Evolutionary conservation across 2,329 filamentous ascomycete genomes (phyloP), one percentile per base, ranked within the genome.

Genomic region (Reticulascus tulasneorum): DNA sequence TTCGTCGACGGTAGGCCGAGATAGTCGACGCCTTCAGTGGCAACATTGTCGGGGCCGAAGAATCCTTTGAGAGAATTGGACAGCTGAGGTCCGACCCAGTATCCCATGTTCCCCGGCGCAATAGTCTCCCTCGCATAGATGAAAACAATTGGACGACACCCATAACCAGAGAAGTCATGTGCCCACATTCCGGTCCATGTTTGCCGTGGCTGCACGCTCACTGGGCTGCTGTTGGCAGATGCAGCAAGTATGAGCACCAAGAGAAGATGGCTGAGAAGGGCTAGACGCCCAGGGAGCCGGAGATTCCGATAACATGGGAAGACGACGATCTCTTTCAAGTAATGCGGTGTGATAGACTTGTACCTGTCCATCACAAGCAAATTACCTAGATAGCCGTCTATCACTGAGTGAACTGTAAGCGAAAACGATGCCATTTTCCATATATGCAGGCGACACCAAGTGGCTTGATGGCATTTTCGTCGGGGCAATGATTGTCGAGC

Each of bases 91-190:
- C 49, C 49, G 22, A 47, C 43, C 13, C 21, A 33, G 10, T 19
- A 24, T 20, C 47, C 47, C 51, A 66, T 53, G 47, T 66, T 66
- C 22, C 62, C 62, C 9, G 34, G 5, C 42, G 65, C 62, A 11
- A 52, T 56, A 4, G 62, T 61, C 22, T 53, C 62, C 10, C 62
- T 57, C 29, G 62, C 62, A 36, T 49, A 64, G 49, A 66, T 56
- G 46, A 64, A 56, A 43, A 66, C 64, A 29, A 54, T 55, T 11
- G 32, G 33, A 29, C 38, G 42, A 23, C 29, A 34, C n/a, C 37
- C 37, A 9, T 33, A 27, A 16, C 4, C 15, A 2, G 37, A 28
- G 27, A 36, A 40, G 17, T 40, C 37, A 10, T 40, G 31, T 16
- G 33, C 11, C 3, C 16, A 17, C 2, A 8, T 15, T 10, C 33